A percentile compares a stretch with the other conserved stretches of the same genome.
These are phyloP conservation scores for Paxillus involutus DNA, from an alignment of 768 basidiomycete species.

Conservation along the genomic window DNA sequence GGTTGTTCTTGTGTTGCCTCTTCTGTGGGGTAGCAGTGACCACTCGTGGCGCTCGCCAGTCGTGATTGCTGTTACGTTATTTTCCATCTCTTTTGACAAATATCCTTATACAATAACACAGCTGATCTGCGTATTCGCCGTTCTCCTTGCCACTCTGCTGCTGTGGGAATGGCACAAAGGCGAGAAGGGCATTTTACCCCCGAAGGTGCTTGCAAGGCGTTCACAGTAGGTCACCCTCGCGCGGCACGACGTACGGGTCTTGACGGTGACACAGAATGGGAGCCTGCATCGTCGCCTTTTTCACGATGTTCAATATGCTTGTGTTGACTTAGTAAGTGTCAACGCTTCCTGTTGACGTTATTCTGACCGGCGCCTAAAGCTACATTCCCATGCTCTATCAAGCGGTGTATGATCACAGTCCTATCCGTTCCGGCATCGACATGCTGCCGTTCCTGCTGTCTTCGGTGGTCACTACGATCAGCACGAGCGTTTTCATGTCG, in stretches of 20 bases:
- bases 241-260: not conserved
- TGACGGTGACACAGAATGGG: conserved; percentile 3
- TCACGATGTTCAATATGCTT: conserved; percentile 13
- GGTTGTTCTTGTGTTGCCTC: conserved; percentile 10
- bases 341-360: not conserved
- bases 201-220: conserved; percentile 4
- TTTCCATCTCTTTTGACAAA: not conserved
- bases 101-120: not conserved
- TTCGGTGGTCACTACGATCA: conserved; percentile 6
- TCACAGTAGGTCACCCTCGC: conserved; percentile 5
- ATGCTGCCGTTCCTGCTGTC: conserved; percentile 20
- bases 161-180: conserved; percentile 12
- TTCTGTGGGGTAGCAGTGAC: conserved; percentile 7
- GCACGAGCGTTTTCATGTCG: conserved; percentile 9
- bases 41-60: conserved; percentile 8
- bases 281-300: conserved; percentile 9
- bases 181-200: conserved; percentile 7
- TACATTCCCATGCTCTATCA: conserved; percentile 22
- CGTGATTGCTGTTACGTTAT: conserved; percentile 5
- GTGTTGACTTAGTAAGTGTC: conserved; percentile 6
- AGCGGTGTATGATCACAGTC: conserved; percentile 16
- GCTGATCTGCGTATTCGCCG: conserved; percentile 8
- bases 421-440: conserved; percentile 20
- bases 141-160: conserved; percentile 3
- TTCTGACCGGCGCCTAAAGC: not conserved